A percentile compares a stretch with the other conserved stretches of the same genome.
Conservation (phyloP, 306 rosid species). For the Acacia melanoxylon region DNA sequence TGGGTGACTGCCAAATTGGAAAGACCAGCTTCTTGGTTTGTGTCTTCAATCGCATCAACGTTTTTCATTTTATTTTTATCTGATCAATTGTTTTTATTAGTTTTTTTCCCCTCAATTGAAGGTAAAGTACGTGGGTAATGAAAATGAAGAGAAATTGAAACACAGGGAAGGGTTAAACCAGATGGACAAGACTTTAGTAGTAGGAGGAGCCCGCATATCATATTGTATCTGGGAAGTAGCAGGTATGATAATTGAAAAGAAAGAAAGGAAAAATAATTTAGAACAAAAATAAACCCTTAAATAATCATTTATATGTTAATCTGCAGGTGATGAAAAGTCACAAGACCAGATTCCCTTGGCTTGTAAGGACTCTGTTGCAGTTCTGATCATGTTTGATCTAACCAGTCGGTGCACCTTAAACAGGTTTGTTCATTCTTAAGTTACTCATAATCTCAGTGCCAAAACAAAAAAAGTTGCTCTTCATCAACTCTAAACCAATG, state of each 20-base stretch:
- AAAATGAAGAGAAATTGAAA: constrained; percentile 38
- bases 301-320: background rate
- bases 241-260: constrained; percentile 36
- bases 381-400: constrained; percentile 93
- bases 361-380: constrained; percentile 86
- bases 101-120: constrained; percentile 8
- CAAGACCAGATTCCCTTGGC: constrained; percentile 66
- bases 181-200: constrained; percentile 68
- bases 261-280: background rate
- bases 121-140: constrained; percentile 82
- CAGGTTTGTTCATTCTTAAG: constrained; percentile 37
- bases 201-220: constrained; percentile 80
- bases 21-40: constrained; percentile 89
- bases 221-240: constrained; percentile 90
- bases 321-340: constrained; percentile 63
- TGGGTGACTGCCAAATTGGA: constrained; percentile 87
- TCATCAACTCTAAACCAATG: background rate
- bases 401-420: constrained; percentile 93
- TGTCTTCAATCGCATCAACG: background rate
- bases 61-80: background rate
- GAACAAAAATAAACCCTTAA: background rate
- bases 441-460: background rate
- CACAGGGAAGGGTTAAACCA: constrained; percentile 49
- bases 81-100: background rate
- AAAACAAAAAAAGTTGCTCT: too few relatives aligned